phyloP scores from a whole-genome alignment of 768 basidiomycete species.

The Psilocybe tampanensis region DNA sequence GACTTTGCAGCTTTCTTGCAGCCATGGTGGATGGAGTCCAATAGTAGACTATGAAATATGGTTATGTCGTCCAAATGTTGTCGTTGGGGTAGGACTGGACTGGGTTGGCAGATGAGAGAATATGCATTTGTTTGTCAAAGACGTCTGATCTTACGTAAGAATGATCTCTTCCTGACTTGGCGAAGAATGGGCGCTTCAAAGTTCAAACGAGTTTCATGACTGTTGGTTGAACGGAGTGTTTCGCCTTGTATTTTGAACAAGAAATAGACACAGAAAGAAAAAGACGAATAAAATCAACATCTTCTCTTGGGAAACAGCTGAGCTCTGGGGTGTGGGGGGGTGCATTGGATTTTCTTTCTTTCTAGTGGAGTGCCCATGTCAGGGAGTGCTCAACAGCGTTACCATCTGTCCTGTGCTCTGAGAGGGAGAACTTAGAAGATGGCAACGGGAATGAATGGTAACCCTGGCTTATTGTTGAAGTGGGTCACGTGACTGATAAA shows the following conservation, averaged over 20 bases:
- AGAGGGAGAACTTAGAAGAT: no score
- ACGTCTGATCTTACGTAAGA: slow-evolving; percentile 15
- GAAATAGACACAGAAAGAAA: no score
- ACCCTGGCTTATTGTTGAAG: slow-evolving; percentile 12
- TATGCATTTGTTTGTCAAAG: slow-evolving; percentile 27
- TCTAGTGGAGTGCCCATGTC: no score
- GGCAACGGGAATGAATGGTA: background rate
- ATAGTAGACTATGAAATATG: slow-evolving; percentile 15
- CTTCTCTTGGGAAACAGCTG: no score
- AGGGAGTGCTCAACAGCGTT: no score
- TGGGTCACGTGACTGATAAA: slow-evolving; percentile 16
- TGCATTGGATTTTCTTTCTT: no score
- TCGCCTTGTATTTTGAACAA: background rate
- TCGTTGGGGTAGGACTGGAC: slow-evolving; percentile 15
- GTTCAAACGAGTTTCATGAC: background rate
- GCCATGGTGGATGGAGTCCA: slow-evolving; percentile 60
- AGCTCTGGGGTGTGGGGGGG: no score
- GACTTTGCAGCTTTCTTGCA: slow-evolving; percentile 89
- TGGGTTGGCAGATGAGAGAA: slow-evolving; percentile 13
- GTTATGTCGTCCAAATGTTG: no score
- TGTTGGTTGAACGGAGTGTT: background rate
- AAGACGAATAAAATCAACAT: no score
- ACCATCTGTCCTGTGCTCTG: background rate
- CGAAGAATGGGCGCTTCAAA: background rate
- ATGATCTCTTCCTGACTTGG: slow-evolving; percentile 9